Percentiles rank a stretch among this genome's conserved stretches.
These are phyloP conservation scores for Claviceps quebecensis DNA, from an alignment of 2,329 filamentous ascomycete genomes.

Conservation along the genomic window DNA sequence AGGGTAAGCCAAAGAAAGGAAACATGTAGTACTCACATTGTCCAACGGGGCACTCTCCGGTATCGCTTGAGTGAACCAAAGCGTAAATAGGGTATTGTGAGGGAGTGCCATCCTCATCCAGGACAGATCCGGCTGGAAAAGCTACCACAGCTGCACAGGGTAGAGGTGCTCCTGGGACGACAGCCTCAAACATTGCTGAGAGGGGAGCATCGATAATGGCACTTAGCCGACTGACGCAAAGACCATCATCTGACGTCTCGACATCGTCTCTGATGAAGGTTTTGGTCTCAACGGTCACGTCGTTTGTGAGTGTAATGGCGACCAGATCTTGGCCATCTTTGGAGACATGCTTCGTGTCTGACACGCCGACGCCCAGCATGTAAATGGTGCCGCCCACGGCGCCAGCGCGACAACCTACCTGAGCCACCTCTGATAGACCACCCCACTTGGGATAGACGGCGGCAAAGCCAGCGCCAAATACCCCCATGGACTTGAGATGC, in stretches of 20 bases:
- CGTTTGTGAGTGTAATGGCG: constrained; percentile 40
- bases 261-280: constrained; percentile 34
- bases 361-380: constrained; percentile 61
- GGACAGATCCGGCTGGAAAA: constrained; percentile 41
- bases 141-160: constrained; percentile 62
- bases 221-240: constrained; percentile 44
- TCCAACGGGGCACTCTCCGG: constrained; percentile 74
- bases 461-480: constrained; percentile 79
- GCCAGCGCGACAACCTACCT: constrained; percentile 79
- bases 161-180: constrained; percentile 59
- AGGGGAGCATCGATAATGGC: constrained; percentile 56
- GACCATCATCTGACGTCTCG: constrained; percentile 11
- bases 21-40: constrained; percentile 60
- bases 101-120: constrained; percentile 14
- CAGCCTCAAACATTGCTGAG: constrained; percentile 50
- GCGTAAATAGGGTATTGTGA: constrained; percentile 39
- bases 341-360: constrained; percentile 14
- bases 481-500: constrained; percentile 74
- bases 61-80: constrained; percentile 73
- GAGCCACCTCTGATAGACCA: constrained; percentile 72
- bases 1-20: constrained; percentile 2
- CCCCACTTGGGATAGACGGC: constrained; percentile 90
- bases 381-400: constrained; percentile 88
- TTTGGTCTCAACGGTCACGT: constrained; percentile 40
- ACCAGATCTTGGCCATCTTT: constrained; percentile 17